Percentiles rank a stretch among this genome's conserved stretches.
Conservation (phyloP, 495 filamentous ascomycete genomes). For the Neurospora sp. region DNA sequence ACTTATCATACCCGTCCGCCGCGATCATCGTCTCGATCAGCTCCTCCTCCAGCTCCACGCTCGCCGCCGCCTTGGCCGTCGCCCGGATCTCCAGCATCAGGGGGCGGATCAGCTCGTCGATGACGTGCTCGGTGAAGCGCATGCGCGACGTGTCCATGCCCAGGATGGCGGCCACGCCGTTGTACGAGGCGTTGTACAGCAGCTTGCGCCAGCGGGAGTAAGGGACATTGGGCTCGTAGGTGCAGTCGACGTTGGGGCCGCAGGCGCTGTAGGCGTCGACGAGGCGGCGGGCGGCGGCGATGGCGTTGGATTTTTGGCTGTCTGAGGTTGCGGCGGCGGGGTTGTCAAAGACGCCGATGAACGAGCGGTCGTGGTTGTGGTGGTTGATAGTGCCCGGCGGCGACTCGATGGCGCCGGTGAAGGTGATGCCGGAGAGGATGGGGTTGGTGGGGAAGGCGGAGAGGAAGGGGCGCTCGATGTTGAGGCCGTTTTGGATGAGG, state of each 20-base stretch:
- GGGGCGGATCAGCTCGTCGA: slow-evolving; percentile 13
- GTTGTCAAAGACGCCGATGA: slow-evolving; percentile 37
- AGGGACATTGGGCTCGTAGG: slow-evolving; percentile 25
- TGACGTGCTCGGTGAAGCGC: slow-evolving; percentile 12
- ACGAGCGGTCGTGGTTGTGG: slow-evolving; percentile 27
- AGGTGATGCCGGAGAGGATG: slow-evolving; percentile 41
- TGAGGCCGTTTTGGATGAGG: slow-evolving; percentile 53
- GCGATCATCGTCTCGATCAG: slow-evolving; percentile 25
- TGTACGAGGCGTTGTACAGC: slow-evolving; percentile 39
- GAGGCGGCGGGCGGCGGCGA: slow-evolving; percentile 25
- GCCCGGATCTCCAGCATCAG: slow-evolving; percentile 15
- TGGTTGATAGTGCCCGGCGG: slow-evolving; percentile 36
- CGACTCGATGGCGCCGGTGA: slow-evolving; percentile 40
- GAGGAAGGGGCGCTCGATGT: slow-evolving; percentile 48
- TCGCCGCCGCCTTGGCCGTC: slow-evolving; percentile 10
- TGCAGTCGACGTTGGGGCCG: slow-evolving; percentile 15
- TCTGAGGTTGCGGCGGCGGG: slow-evolving; percentile 5
- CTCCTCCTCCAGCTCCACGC: slow-evolving; percentile 24
- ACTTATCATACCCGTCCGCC: slow-evolving; percentile 27
- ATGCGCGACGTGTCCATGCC: slow-evolving; percentile 36
- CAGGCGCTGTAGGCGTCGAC: slow-evolving; percentile 27
- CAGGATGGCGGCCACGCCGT: slow-evolving; percentile 35
- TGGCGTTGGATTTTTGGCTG: neutral
- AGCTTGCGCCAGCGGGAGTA: slow-evolving; percentile 41
- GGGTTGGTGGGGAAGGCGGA: slow-evolving; percentile 39